Evolutionary conservation across 75 land plant species (phyloP).

Genomic region (Selaginella tamariscina): DNA sequence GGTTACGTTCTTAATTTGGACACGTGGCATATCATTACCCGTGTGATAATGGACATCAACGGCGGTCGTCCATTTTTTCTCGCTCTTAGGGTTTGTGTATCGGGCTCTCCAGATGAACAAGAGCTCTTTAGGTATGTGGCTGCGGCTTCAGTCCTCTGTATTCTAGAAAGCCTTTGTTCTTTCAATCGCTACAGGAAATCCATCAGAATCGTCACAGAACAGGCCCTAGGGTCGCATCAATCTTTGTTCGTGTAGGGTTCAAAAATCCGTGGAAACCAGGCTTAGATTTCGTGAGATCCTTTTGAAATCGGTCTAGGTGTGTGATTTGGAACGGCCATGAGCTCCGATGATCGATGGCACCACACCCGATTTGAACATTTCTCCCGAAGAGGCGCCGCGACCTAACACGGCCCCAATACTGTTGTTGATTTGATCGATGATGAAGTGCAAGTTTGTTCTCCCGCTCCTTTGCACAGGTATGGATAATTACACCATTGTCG

Average conservation of each 20-base stretch:
- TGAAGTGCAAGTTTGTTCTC: constrained; percentile 7
- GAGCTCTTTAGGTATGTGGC: background rate
- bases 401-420: background rate
- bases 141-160: background rate
- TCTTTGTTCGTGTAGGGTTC: background rate
- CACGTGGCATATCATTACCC: background rate
- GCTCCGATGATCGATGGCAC: too few species aligned
- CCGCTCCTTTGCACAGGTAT: constrained; percentile 6
- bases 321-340: background rate
- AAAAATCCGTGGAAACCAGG: background rate
- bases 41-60: background rate
- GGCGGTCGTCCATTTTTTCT: background rate
- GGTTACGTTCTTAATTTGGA: background rate
- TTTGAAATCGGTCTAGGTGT: background rate
- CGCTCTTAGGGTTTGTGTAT: background rate
- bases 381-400: too few species aligned
- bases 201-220: too few species aligned
- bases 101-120: background rate
- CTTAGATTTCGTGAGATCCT: background rate
- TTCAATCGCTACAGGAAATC: too few species aligned
- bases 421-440: background rate
- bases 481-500: background rate
- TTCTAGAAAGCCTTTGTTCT: too few species aligned
- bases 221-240: background rate
- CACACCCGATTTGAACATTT: too few species aligned